A percentile compares a stretch with the other conserved stretches of the same genome.
These are phyloP conservation scores for Rhizophagus sp. DNA, from an alignment of 192 early-diverging fungal species.

Conservation along the genomic window DNA sequence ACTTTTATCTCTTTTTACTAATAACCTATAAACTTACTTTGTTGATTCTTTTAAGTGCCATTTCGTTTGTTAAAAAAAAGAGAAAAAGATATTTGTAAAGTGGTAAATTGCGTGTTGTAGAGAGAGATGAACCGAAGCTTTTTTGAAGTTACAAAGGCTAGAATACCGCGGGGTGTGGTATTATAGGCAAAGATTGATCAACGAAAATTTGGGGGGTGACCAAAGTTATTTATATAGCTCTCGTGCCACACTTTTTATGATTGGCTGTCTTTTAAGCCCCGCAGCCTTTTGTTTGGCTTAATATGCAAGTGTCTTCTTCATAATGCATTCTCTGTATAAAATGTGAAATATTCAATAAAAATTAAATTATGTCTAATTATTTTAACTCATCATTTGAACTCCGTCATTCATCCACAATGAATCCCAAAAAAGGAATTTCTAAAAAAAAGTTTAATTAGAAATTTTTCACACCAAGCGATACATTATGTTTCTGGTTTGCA, in stretches of 20 bases:
- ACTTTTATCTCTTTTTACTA: not conserved
- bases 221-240: not conserved
- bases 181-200: not conserved
- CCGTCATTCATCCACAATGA: too few species aligned
- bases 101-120: not conserved
- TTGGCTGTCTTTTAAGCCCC: not conserved
- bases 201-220: not conserved
- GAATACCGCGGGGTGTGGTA: conserved; percentile 15
- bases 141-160: conserved; percentile 1
- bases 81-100: not conserved
- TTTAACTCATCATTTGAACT: too few species aligned
- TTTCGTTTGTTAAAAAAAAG: conserved; percentile 36
- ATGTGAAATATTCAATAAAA: too few species aligned
- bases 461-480: too few species aligned
- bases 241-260: not conserved
- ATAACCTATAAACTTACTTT: conserved; percentile 67
- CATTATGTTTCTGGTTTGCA: too few species aligned
- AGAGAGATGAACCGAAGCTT: conserved; percentile 13
- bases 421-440: too few species aligned
- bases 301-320: too few species aligned
- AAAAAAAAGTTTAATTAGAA: too few species aligned
- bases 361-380: too few species aligned
- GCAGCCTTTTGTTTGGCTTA: not conserved
- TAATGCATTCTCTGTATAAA: too few species aligned
- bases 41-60: conserved; percentile 99